Conservation (phyloP, 495 filamentous ascomycete species). For the Penicillium cosmopolitanum region DNA sequence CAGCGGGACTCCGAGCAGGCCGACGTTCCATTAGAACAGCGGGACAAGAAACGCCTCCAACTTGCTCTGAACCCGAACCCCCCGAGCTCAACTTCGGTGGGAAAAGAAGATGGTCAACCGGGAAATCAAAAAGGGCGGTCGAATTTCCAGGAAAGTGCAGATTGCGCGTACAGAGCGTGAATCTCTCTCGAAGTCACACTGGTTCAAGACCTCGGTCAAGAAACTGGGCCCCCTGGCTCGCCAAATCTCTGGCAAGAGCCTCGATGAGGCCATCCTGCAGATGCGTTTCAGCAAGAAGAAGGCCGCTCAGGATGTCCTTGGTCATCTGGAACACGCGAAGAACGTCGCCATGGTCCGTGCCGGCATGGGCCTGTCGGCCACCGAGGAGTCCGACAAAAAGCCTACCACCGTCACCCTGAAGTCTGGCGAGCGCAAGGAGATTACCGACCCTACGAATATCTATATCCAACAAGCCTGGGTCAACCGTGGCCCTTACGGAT, state of each 20-base stretch:
- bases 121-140: slow-evolving; percentile 66
- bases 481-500: slow-evolving; percentile 66
- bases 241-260: slow-evolving; percentile 87
- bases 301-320: slow-evolving; percentile 76
- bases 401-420: slow-evolving; percentile 44
- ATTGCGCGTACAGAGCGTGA: slow-evolving; percentile 77
- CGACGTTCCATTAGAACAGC: slow-evolving; percentile 29
- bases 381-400: slow-evolving; percentile 32
- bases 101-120: slow-evolving; percentile 80
- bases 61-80: slow-evolving; percentile 72
- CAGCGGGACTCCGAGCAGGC: slow-evolving; percentile 11
- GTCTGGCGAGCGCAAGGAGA: slow-evolving; percentile 55
- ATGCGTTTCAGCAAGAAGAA: slow-evolving; percentile 97
- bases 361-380: slow-evolving; percentile 75
- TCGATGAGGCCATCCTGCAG: slow-evolving; percentile 91
- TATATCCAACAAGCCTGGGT: slow-evolving; percentile 95
- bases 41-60: slow-evolving; percentile 55
- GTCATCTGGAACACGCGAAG: slow-evolving; percentile 75
- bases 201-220: slow-evolving; percentile 81
- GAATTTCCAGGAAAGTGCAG: slow-evolving; percentile 61
- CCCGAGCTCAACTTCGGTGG: slow-evolving; percentile 67
- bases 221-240: slow-evolving; percentile 81
- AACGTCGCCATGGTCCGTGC: slow-evolving; percentile 74
- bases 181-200: slow-evolving; percentile 61
- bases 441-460: slow-evolving; percentile 71